Evolutionary conservation across 2,329 filamentous ascomycete species (phyloP), one percentile per base, ranked within the genome.

Genomic region (Trichocomaceae sp.): DNA sequence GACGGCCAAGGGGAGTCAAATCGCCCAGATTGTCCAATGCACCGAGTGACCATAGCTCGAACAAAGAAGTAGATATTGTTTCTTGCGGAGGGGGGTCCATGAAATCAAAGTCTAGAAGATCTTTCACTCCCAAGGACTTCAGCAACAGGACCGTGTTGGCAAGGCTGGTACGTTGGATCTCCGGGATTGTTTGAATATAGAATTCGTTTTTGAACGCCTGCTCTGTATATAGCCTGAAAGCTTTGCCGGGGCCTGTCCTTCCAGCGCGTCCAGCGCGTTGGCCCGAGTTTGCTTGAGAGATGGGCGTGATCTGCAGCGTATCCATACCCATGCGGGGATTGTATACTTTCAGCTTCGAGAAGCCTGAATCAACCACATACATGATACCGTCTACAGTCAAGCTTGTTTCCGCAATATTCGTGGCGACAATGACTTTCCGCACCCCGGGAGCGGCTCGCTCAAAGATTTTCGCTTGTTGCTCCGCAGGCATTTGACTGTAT

Each of bases 311-410:
- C 66, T 97, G 93, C 13, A 99, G 81, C 0, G 92, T 96, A 66
- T 99, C 93, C 93, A 99, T 99, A 55, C 93, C 93, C 90, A 99
- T 97, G 52, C 91, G 88, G 5, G 93, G 91, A 65, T 99, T 99
- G 74, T 97, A 99, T 4, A 99, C 93, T 69, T 99, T 99, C 67
- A 97, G 82, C 70, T 99, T 99, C 1, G 90, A 95, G 71, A 92
- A 99, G 0, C 93, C 93, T 1, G 89, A 85, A 69, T 99, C 93
- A 4, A 99, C 93, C 20, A 99, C 93, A 65, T 96, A 99, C 86
- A 97, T 97, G 72, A 99, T 99, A 61, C 93, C 93, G 67, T 99
- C 93, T 5, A 99, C 93, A 0, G 93, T 99, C 74, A 99, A 77
- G 78, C 90, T 96, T 0, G 93, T 99, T 72, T 99, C 93, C 1